Percentiles rank a stretch among this genome's conserved stretches.
Evolutionary conservation across 345 rosid genomes (phyloP).

Genomic region (Garcia nutans): DNA sequence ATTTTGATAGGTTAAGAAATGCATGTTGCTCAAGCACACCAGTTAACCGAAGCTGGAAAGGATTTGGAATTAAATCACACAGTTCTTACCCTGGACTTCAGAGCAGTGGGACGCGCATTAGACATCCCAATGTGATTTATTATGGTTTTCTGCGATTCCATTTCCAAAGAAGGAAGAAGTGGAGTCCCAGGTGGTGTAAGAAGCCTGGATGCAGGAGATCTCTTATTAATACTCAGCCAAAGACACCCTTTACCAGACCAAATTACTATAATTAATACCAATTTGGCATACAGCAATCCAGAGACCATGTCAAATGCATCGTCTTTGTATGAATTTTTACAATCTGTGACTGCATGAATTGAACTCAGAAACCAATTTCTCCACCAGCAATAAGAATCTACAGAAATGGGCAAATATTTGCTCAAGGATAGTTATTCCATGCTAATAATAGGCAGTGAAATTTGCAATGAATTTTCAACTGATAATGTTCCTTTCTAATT

Average conservation of each 20-base stretch:
- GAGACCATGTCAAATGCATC: background rate
- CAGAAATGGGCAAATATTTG: background rate
- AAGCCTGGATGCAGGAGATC: constrained; percentile 23
- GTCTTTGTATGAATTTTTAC: background rate
- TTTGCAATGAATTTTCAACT: background rate
- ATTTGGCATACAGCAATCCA: background rate
- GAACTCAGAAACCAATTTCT: background rate
- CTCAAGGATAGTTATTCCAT: background rate
- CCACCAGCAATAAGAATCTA: background rate
- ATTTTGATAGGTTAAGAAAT: background rate
- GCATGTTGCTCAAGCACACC: background rate
- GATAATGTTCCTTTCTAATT: too few species aligned
- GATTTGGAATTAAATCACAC: constrained; percentile 1
- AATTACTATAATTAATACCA: background rate
- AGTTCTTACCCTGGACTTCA: constrained; percentile 31
- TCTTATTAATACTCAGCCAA: background rate
- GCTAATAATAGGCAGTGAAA: background rate
- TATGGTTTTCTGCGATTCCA: constrained; percentile 22
- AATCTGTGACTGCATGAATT: background rate
- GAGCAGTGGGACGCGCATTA: constrained; percentile 25
- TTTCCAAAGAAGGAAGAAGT: constrained; percentile 26
- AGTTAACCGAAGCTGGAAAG: background rate
- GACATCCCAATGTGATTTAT: constrained; percentile 19
- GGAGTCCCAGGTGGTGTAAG: constrained; percentile 35
- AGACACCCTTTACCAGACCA: background rate